A percentile compares a stretch with the other conserved stretches of the same genome.
These are phyloP conservation scores for Marchantia polymorpha DNA, from an alignment of 225 moss, liverwort and hornwort genomes.

Conservation along the genomic window DNA sequence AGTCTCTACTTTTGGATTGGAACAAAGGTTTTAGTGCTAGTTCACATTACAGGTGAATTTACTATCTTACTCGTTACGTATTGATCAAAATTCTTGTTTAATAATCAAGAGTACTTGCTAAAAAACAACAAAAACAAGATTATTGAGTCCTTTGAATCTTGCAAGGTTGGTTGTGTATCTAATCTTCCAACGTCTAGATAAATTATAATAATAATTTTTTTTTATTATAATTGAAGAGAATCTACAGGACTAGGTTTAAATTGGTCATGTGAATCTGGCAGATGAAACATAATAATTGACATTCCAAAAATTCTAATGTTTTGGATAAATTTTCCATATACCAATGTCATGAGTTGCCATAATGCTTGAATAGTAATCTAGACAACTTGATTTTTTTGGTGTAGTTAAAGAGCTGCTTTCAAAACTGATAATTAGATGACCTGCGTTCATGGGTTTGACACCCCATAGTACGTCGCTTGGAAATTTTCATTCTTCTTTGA, in stretches of 20 bases:
- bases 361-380: background rate
- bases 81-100: too few relatives aligned
- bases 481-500: conserved; percentile 40
- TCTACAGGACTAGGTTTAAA: background rate
- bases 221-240: background rate
- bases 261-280: background rate
- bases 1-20: too few relatives aligned
- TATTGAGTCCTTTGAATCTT: too few relatives aligned
- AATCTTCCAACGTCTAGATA: background rate
- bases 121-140: too few relatives aligned
- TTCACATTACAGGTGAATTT: too few relatives aligned
- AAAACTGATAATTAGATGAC: conserved; percentile 41
- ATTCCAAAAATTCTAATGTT: background rate
- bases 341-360: background rate
- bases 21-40: too few relatives aligned
- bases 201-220: background rate
- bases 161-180: too few relatives aligned
- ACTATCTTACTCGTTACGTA: too few relatives aligned
- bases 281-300: background rate
- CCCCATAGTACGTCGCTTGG: conserved; percentile 38
- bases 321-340: background rate
- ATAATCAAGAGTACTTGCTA: too few relatives aligned
- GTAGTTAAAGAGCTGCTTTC: conserved; percentile 44
- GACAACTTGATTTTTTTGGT: background rate
- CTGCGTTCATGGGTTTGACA: conserved; percentile 54